Base-by-base conservation (phyloP, 108 stramenopile species). In the Nannochloropsis salina region DNA sequence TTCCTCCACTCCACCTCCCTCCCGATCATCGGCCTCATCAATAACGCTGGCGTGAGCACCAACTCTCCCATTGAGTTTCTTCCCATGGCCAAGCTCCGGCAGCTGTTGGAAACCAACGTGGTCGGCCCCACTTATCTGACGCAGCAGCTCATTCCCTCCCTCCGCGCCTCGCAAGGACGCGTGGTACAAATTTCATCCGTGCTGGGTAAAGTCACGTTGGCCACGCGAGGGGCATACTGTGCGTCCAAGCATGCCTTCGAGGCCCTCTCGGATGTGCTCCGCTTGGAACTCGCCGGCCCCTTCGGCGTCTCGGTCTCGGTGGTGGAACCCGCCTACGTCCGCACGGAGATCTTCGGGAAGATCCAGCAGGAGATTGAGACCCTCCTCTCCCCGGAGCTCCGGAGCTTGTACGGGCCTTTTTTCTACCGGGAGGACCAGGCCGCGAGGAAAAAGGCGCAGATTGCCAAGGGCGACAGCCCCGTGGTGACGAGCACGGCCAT, bases 321-420 rank as follows among this genome's bases (percentile, higher is more conserved):
- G 10, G 43, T 82, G 15, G 82, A 82, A 18, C 82, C 82, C 42
- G 82, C 82, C 10, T 82, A 82, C 43, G 82, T 82, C 42, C 10
- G 15, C 12, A 82, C 82, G 82, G 42, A 82, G 82, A 82, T 82
- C 15, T 82, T 82, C 18, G 82, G 43, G 18, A 82, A 51, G 47
- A 15, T 51, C 10, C 47, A 51, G 15, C 47, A 51, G 15, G 47
- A 51, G 10, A 51, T 51, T 15, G 47, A 51, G 10, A 15, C 12
- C 12, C 10, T 51, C 12, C 10, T 12, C 10, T 51, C 47, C 10
- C 12, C 47, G 12, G 47, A 51, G 47, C 47, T 51, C 12, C 15
- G 10, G 47, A 15, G 15, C 12, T 51, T 51, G 15, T 51, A 51
- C 47, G 47, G 47, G 12, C 47, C 47, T 0, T 15, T 51, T 51